A percentile compares a stretch with the other conserved stretches of the same genome.
Evolutionary conservation across 2,329 filamentous ascomycete genomes (phyloP).

Genomic region (Aspergillus sp.): DNA sequence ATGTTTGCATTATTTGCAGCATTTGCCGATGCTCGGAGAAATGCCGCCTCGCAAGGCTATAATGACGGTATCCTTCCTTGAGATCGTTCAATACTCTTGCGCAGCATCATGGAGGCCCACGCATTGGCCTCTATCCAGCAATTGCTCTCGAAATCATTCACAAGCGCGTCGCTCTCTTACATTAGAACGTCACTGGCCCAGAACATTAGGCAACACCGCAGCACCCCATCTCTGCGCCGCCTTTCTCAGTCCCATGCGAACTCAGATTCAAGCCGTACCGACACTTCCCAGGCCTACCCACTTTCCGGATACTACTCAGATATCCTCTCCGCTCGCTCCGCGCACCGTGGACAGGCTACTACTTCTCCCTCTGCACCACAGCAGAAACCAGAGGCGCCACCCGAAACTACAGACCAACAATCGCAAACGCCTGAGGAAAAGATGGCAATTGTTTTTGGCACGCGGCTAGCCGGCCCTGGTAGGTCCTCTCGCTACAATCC

Average conservation of each 20-base stretch:
- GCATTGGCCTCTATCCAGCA: conserved; percentile 17
- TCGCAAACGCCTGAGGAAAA: conserved; percentile 43
- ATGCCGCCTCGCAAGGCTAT: not conserved
- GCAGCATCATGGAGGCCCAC: conserved; percentile 29
- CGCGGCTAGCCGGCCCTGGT: conserved; percentile 70
- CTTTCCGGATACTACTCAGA: conserved; percentile 47
- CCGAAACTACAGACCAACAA: conserved; percentile 17
- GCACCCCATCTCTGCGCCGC: conserved; percentile 21
- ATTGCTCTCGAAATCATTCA: conserved; percentile 16
- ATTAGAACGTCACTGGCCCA: conserved; percentile 2
- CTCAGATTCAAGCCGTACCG: conserved; percentile 8
- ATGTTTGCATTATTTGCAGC: conserved; percentile 41
- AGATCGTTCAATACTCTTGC: not conserved
- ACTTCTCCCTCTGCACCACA: conserved; percentile 16
- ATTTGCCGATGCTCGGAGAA: conserved; percentile 4
- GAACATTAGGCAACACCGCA: conserved; percentile 20
- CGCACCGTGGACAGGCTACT: conserved; percentile 20
- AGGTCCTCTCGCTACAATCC: conserved; percentile 58
- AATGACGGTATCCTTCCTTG: conserved; percentile 15
- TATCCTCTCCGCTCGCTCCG: conserved; percentile 36
- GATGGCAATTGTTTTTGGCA: conserved; percentile 76
- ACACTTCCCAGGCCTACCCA: conserved; percentile 37
- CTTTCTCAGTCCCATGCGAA: conserved; percentile 18
- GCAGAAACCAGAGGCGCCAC: conserved; percentile 18
- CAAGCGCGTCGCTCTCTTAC: not conserved